A percentile compares a stretch with the other conserved stretches of the same genome.
These are phyloP conservation scores for Saposhnikovia divaricata DNA, from an alignment of 129 eudicot species.

Conservation along the genomic window DNA sequence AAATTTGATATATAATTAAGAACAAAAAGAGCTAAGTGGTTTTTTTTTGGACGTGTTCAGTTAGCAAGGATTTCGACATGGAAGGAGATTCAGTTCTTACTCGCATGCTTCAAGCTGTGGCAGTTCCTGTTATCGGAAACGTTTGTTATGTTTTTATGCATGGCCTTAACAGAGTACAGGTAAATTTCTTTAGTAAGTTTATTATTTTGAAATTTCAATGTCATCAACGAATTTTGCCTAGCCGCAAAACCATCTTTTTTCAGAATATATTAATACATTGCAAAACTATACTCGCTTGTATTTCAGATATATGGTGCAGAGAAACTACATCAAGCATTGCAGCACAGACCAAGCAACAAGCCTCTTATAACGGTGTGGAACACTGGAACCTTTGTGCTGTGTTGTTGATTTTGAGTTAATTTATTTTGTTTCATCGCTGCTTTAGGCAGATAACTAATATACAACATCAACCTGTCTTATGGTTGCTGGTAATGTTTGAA, in stretches of 20 bases:
- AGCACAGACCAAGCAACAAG: slow-evolving; percentile 42
- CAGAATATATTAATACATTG: not conserved
- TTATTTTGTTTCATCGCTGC: not conserved
- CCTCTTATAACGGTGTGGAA: slow-evolving; percentile 56
- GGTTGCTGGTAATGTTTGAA: not conserved
- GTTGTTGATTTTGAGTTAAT: not conserved
- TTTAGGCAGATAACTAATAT: not conserved
- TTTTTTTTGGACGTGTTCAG: slow-evolving; percentile 21
- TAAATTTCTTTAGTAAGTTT: not conserved
- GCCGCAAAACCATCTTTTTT: not conserved
- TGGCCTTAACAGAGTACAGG: slow-evolving; percentile 76
- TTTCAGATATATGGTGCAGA: slow-evolving; percentile 72
- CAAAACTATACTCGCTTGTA: not conserved
- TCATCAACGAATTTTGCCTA: not conserved
- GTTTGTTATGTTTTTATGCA: slow-evolving; percentile 91
- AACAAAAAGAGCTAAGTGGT: not conserved
- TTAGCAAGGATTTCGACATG: slow-evolving; percentile 39
- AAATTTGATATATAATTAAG: not conserved
- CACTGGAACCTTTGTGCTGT: not conserved
- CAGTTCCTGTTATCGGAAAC: slow-evolving; percentile 74
- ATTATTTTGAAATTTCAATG: not conserved
- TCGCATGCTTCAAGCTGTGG: slow-evolving; percentile 68
- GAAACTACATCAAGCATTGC: slow-evolving; percentile 45
- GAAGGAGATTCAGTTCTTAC: slow-evolving; percentile 57
- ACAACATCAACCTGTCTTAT: not conserved